phyloP scores from a whole-genome alignment of 2,329 filamentous ascomycete species.

The Xylaria arbuscula region DNA sequence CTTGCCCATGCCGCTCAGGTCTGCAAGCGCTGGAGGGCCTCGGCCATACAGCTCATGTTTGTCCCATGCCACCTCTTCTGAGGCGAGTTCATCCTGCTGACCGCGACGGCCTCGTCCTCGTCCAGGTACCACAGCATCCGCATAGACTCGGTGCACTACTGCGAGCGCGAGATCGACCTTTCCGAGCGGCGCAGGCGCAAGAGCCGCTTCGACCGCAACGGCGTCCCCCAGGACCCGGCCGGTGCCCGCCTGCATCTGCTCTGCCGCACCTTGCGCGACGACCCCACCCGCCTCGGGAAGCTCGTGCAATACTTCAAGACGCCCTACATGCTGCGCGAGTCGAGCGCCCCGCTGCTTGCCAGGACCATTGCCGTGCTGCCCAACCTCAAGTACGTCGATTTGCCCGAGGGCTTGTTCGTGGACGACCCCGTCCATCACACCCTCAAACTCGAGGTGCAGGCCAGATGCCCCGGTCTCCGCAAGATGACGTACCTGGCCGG shows the following conservation, averaged over 20 bases:
- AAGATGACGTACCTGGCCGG: constrained; percentile 89
- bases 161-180: constrained; percentile 83
- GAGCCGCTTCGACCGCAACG: constrained; percentile 79
- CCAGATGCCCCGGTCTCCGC: constrained; percentile 82
- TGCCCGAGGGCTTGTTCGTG: constrained; percentile 87
- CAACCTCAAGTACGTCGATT: constrained; percentile 87
- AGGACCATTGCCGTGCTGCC: constrained; percentile 86
- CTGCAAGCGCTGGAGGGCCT: constrained; percentile 75
- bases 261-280: constrained; percentile 83
- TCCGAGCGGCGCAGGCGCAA: constrained; percentile 81
- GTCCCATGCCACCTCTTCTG: constrained; percentile 49
- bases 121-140: constrained; percentile 86
- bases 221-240: constrained; percentile 82
- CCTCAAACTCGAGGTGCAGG: constrained; percentile 85
- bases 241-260: constrained; percentile 80
- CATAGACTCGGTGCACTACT: constrained; percentile 95
- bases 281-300: constrained; percentile 73
- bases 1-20: constrained; percentile 82
- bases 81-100: constrained; percentile 13
- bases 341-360: constrained; percentile 84
- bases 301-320: constrained; percentile 84
- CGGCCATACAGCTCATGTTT: constrained; percentile 68
- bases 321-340: constrained; percentile 94
- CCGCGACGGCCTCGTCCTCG: constrained; percentile 22
- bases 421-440: constrained; percentile 81